Evolutionary conservation across 2,329 filamentous ascomycete genomes (phyloP).

Genomic region (Colletotrichum ledebouriae): DNA sequence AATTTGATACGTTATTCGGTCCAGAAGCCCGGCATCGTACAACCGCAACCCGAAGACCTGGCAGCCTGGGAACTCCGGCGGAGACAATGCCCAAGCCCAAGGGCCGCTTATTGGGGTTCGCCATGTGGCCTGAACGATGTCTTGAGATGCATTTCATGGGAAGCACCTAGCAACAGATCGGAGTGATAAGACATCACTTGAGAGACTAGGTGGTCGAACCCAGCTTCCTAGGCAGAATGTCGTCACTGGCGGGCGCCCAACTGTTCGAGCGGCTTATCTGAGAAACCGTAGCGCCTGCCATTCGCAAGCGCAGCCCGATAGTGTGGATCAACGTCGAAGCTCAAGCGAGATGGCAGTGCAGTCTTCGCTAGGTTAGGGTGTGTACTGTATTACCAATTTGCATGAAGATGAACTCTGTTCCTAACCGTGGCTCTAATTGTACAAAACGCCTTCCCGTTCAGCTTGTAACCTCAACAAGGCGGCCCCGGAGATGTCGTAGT

Average conservation of each 20-base stretch:
- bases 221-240: not conserved
- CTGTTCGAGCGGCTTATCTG: conserved; percentile 6
- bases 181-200: not conserved
- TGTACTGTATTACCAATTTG: not conserved
- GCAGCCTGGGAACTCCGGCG: conserved; percentile 6
- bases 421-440: not conserved
- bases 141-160: conserved; percentile 11
- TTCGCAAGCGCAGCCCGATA: conserved; percentile 23
- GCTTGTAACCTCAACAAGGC: not conserved
- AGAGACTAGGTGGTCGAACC: conserved; percentile 1
- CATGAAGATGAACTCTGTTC: conserved; percentile 7
- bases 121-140: conserved; percentile 20
- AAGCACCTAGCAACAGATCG: conserved; percentile 12
- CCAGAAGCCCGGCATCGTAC: conserved; percentile 17
- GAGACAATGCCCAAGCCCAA: conserved; percentile 14
- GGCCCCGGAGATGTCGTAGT: not conserved
- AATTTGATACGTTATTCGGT: conserved; percentile 24
- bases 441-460: not conserved
- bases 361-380: not conserved
- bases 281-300: conserved; percentile 14
- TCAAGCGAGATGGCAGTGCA: conserved; percentile 6
- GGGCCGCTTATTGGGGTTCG: conserved; percentile 9
- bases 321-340: conserved; percentile 1
- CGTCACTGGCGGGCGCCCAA: not conserved
- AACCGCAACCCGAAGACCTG: conserved; percentile 14